Conservation (phyloP, 2,329 filamentous ascomycete species). For the Dactylonectria macrodidyma region DNA sequence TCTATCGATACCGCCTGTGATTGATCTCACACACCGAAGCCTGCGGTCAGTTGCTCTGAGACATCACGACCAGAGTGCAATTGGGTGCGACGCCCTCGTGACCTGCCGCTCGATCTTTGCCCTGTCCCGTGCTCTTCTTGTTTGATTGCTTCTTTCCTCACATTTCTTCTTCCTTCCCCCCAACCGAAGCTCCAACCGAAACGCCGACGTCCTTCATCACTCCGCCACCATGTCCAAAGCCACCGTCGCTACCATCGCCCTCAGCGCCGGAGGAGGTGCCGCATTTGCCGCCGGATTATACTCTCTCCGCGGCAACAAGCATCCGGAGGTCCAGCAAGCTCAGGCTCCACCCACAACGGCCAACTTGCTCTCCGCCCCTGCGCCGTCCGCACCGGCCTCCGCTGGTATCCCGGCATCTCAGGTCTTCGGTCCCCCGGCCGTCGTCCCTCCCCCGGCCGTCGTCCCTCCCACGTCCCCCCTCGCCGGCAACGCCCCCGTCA, state of each 20-base stretch:
- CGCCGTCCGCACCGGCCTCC: constrained; percentile 47
- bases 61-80: constrained; percentile 26
- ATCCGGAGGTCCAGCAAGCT: constrained; percentile 55
- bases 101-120: background rate
- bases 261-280: constrained; percentile 83
- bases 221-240: constrained; percentile 79
- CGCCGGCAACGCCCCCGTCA: constrained; percentile 67
- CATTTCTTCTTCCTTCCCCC: background rate
- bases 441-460: constrained; percentile 51
- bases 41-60: constrained; percentile 15
- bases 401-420: constrained; percentile 72
- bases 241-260: constrained; percentile 81
- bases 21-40: background rate
- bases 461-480: constrained; percentile 49
- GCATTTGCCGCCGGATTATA: constrained; percentile 80
- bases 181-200: constrained; percentile 1
- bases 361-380: constrained; percentile 47
- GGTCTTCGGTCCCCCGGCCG: constrained; percentile 57
- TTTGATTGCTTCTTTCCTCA: background rate
- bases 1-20: background rate
- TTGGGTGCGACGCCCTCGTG: constrained; percentile 20
- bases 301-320: constrained; percentile 68
- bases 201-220: constrained; percentile 4
- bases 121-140: constrained; percentile 7
- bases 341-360: constrained; percentile 48